Conservation (phyloP, 2,329 filamentous ascomycete genomes). For the Bipolaris sorokiniana region DNA sequence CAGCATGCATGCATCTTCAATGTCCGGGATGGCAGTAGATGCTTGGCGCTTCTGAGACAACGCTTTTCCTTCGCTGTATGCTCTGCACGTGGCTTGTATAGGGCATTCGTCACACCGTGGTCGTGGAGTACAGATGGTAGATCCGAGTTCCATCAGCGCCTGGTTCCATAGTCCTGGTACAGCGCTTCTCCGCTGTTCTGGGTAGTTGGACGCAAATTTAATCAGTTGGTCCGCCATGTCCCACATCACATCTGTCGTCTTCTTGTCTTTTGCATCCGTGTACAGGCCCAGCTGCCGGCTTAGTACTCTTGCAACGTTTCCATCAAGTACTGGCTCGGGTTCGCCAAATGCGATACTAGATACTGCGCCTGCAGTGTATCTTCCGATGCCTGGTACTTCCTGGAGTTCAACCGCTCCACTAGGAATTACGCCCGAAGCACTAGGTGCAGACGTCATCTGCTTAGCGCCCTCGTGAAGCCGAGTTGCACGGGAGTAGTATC, state of each 20-base stretch:
- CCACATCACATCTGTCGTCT: conserved; percentile 62
- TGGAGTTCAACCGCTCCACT: conserved; percentile 53
- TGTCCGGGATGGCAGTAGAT: conserved; percentile 25
- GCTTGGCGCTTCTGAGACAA: conserved; percentile 25
- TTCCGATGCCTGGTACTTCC: conserved; percentile 64
- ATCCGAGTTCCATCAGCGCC: conserved; percentile 69
- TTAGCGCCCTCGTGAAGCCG: conserved; percentile 65
- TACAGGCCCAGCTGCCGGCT: conserved; percentile 65
- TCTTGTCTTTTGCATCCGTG: conserved; percentile 64
- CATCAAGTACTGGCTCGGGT: conserved; percentile 67
- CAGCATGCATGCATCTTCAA: conserved; percentile 41
- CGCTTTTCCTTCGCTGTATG: conserved; percentile 40
- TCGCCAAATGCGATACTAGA: conserved; percentile 67
- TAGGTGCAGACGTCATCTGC: conserved; percentile 50
- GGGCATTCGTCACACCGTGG: conserved; percentile 59
- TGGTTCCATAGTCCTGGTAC: conserved; percentile 68
- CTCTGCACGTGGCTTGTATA: conserved; percentile 40
- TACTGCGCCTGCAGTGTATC: conserved; percentile 68
- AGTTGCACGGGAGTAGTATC: conserved; percentile 69
- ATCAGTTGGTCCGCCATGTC: conserved; percentile 63
- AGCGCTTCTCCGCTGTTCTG: conserved; percentile 51
- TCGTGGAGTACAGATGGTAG: conserved; percentile 66
- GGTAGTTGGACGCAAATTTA: conserved; percentile 54
- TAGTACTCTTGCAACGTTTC: conserved; percentile 67
- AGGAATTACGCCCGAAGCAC: conserved; percentile 59